These are phyloP conservation scores for Quercus aquifolioides DNA, from an alignment of 306 rosid species.

Conservation along the genomic window DNA sequence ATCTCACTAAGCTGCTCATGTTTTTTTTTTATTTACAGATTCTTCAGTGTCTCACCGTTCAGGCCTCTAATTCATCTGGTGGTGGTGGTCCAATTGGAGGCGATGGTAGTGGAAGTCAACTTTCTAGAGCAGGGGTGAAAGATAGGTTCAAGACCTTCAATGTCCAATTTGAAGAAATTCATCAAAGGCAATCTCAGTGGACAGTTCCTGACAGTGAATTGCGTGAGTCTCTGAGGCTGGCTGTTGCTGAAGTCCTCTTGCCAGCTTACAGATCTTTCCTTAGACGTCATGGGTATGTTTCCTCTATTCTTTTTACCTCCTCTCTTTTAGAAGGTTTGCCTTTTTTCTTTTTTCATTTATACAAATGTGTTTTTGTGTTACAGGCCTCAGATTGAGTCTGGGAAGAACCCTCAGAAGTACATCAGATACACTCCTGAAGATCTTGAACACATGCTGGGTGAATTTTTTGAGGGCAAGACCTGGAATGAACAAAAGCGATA, in stretches of 20 bases:
- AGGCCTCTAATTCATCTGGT: constrained; percentile 49
- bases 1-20: neutral
- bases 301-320: neutral
- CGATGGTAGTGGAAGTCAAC: constrained; percentile 46
- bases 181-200: constrained; percentile 95
- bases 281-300: constrained; percentile 77
- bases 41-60: constrained; percentile 89
- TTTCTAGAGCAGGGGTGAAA: constrained; percentile 71
- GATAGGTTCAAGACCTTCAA: constrained; percentile 90
- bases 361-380: constrained; percentile 6
- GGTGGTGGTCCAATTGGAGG: constrained; percentile 20
- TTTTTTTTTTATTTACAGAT: constrained; percentile 47
- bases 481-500: constrained; percentile 83
- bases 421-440: constrained; percentile 61
- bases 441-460: constrained; percentile 80
- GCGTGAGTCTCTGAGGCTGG: constrained; percentile 91
- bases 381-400: constrained; percentile 90
- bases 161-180: constrained; percentile 78
- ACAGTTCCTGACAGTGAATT: constrained; percentile 94
- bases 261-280: constrained; percentile 93
- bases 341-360: neutral
- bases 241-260: constrained; percentile 91
- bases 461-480: constrained; percentile 86
- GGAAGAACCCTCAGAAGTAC: constrained; percentile 78
- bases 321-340: neutral